phyloP scores from a whole-genome alignment of 805 yeast species.

The Candida railenensis region DNA sequence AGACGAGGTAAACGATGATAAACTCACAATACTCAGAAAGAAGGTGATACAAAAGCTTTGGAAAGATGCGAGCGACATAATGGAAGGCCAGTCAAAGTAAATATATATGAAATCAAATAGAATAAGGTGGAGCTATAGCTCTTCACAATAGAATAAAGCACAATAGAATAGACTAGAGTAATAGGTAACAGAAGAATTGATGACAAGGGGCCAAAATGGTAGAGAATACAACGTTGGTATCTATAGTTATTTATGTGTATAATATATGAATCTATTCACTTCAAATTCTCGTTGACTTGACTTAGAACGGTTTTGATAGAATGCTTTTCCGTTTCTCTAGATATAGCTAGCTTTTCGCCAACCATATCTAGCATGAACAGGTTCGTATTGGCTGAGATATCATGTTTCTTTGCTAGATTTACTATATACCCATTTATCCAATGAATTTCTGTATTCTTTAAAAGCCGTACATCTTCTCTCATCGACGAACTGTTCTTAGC shows the following conservation, averaged over 20 bases:
- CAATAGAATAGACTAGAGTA: no score
- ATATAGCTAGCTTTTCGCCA: slow-evolving; percentile 32
- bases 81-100: slow-evolving; percentile 9
- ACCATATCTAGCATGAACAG: slow-evolving; percentile 46
- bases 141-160: no score
- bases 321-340: slow-evolving; percentile 23
- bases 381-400: slow-evolving; percentile 48
- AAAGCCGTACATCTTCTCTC: slow-evolving; percentile 61
- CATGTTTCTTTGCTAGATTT: slow-evolving; percentile 47
- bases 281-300: not conserved
- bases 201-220: no score
- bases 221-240: no score
- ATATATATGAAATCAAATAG: slow-evolving; percentile 1
- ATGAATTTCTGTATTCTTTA: slow-evolving; percentile 71
- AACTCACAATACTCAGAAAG: slow-evolving; percentile 14
- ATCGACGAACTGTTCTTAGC: slow-evolving; percentile 65
- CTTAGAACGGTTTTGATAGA: not conserved
- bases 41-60: slow-evolving; percentile 23
- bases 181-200: not conserved
- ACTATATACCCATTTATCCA: slow-evolving; percentile 82
- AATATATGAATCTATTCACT: not conserved
- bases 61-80: slow-evolving; percentile 24
- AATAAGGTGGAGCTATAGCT: not conserved
- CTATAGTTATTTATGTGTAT: not conserved
- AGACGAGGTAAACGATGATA: slow-evolving; percentile 15